These are phyloP conservation scores for Sugiyamaella smithiae DNA, from an alignment of 805 yeast species.

Conservation along the genomic window DNA sequence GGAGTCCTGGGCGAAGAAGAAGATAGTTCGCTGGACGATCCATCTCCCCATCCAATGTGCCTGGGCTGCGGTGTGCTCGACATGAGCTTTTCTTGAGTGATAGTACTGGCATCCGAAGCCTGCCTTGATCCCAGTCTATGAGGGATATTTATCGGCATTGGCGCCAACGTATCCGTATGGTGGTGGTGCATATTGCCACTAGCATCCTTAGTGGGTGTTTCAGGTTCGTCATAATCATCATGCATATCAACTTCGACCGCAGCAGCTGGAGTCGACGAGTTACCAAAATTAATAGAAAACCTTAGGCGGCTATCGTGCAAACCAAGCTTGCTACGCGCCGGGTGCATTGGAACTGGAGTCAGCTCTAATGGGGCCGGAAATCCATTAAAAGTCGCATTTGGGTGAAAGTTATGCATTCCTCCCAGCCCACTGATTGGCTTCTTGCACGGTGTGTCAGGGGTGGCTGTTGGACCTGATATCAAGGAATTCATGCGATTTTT, in stretches of 20 bases:
- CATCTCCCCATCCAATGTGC: conserved; percentile 4
- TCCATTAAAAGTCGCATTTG: not conserved
- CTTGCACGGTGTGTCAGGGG: conserved; percentile 68
- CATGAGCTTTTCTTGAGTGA: conserved; percentile 14
- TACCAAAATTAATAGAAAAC: conserved; percentile 20
- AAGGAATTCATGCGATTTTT: conserved; percentile 43
- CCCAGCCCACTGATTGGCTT: conserved; percentile 34
- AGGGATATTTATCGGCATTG: not conserved
- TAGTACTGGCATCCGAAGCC: conserved; percentile 24
- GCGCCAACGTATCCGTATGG: not conserved
- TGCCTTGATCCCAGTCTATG: conserved; percentile 22
- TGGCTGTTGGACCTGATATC: conserved; percentile 30
- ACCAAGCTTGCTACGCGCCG: conserved; percentile 14
- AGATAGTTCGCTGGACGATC: conserved; percentile 20
- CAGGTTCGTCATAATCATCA: conserved; percentile 11
- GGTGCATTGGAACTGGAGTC: not conserved
- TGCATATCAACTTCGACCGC: conserved; percentile 10
- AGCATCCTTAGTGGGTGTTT: conserved; percentile 14
- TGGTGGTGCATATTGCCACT: not conserved
- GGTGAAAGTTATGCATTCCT: conserved; percentile 9
- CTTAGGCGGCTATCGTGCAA: conserved; percentile 21
- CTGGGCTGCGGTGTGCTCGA: conserved; percentile 1
- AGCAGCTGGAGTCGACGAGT: conserved; percentile 16
- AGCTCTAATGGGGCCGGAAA: conserved; percentile 12
- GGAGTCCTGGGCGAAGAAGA: conserved; percentile 26